Conservation (phyloP, 2,329 filamentous ascomycete species). For the Penicillium sp. region DNA sequence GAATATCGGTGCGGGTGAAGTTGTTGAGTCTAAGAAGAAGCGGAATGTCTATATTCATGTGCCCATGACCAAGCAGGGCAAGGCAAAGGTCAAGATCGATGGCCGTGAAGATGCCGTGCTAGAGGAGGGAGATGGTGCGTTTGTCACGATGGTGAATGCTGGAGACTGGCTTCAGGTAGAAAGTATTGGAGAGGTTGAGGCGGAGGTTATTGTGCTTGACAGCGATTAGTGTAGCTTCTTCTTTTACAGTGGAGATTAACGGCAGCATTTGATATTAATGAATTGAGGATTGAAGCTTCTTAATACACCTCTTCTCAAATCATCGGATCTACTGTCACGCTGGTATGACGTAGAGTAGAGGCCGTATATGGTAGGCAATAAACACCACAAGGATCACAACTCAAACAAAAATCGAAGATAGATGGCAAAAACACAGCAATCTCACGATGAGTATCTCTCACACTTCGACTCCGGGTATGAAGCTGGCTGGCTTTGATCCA, state of each 20-base stretch:
- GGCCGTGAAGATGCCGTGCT: constrained; percentile 67
- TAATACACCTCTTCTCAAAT: not conserved
- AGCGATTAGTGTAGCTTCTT: constrained; percentile 49
- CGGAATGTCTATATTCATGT: constrained; percentile 79
- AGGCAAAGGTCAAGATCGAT: constrained; percentile 69
- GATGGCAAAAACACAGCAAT: not conserved
- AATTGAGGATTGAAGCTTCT: not conserved
- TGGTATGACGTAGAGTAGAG: not conserved
- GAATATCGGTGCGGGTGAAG: constrained; percentile 61
- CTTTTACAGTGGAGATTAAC: too few species aligned
- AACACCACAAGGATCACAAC: not conserved
- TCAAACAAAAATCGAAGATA: not conserved
- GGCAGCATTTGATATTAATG: not conserved
- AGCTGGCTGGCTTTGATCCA: not conserved
- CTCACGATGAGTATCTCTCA: not conserved
- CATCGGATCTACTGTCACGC: not conserved
- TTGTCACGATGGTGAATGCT: constrained; percentile 64
- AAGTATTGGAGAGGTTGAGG: constrained; percentile 67
- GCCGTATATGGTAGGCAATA: too few species aligned
- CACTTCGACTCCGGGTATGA: not conserved
- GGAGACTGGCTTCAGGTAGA: constrained; percentile 67
- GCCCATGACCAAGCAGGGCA: constrained; percentile 75
- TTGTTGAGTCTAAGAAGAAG: constrained; percentile 43
- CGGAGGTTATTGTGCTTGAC: constrained; percentile 69
- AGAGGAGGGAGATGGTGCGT: constrained; percentile 78